These are phyloP conservation scores for Wickerhamomyces strasburgensis DNA, from an alignment of 805 yeast species.

Conservation along the genomic window DNA sequence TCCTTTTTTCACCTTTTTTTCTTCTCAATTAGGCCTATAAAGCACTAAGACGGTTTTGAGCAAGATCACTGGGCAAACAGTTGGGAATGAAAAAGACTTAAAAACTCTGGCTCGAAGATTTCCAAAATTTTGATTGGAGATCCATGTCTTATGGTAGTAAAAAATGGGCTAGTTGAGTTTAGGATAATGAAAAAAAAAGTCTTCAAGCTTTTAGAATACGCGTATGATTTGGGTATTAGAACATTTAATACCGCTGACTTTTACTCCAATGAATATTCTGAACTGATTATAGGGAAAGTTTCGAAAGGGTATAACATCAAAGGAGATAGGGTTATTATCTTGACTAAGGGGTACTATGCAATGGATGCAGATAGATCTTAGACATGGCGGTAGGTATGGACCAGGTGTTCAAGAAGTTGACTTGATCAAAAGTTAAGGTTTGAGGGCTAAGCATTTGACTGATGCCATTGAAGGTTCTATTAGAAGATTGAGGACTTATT, in stretches of 20 bases:
- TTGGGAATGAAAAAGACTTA: slow-evolving; percentile 27
- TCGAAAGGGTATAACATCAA: slow-evolving; percentile 45
- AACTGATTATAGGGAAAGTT: slow-evolving; percentile 48
- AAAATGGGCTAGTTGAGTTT: slow-evolving; percentile 39
- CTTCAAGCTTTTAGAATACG: slow-evolving; percentile 39
- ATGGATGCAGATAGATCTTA: slow-evolving; percentile 10
- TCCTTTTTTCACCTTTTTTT: no score
- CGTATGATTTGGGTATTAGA: slow-evolving; percentile 42
- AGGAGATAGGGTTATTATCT: slow-evolving; percentile 49
- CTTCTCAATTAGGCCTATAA: no score
- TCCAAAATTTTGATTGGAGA: slow-evolving; percentile 48
- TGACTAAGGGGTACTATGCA: slow-evolving; percentile 35
- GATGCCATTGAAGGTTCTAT: slow-evolving; percentile 37
- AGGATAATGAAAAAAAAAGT: slow-evolving; percentile 42
- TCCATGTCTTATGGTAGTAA: slow-evolving; percentile 49
- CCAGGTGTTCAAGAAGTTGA: slow-evolving; percentile 12
- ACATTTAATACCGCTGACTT: slow-evolving; percentile 49
- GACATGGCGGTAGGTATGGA: slow-evolving; percentile 4
- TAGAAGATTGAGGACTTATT: slow-evolving; percentile 45
- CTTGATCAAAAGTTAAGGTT: slow-evolving; percentile 34
- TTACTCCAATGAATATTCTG: slow-evolving; percentile 45
- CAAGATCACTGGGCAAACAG: no score
- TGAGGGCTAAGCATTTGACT: slow-evolving; percentile 42
- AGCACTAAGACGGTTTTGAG: no score
- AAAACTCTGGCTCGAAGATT: slow-evolving; percentile 44